phyloP scores from a whole-genome alignment of 106 monocot genomes.

The Apostasia ramifera region DNA sequence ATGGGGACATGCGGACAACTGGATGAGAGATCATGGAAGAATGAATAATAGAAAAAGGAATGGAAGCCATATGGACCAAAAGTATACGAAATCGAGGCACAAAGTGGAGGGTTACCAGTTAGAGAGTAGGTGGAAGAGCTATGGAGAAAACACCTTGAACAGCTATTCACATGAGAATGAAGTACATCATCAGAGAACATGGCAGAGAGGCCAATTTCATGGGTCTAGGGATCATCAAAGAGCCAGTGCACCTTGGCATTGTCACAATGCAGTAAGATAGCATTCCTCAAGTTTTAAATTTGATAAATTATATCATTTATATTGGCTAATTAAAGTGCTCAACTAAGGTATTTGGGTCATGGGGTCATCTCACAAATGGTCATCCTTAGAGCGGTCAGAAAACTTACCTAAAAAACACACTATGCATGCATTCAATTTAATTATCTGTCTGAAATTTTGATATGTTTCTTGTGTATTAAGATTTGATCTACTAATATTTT shows the following conservation, averaged over 20 bases:
- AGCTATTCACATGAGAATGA: slow-evolving; percentile 12
- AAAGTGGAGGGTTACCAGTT: slow-evolving; percentile 14
- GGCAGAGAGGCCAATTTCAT: neutral
- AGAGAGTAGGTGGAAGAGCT: slow-evolving; percentile 19
- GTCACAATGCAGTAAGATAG: neutral
- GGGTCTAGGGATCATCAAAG: slow-evolving; percentile 2
- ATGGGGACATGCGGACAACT: slow-evolving; percentile 11
- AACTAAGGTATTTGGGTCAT: too few species aligned
- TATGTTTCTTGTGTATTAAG: too few species aligned
- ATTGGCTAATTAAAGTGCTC: too few species aligned
- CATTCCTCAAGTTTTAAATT: neutral
- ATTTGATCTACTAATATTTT: too few species aligned
- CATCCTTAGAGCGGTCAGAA: too few species aligned
- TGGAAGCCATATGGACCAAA: slow-evolving; percentile 7
- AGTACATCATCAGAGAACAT: neutral
- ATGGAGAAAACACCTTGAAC: neutral
- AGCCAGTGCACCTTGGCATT: neutral
- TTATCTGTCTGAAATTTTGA: too few species aligned
- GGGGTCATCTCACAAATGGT: too few species aligned
- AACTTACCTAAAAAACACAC: too few species aligned
- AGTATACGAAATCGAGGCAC: slow-evolving; percentile 15
- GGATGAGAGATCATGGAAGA: slow-evolving; percentile 12
- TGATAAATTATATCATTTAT: too few species aligned
- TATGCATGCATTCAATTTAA: too few species aligned
- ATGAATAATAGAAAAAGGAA: slow-evolving; percentile 24